These are phyloP conservation scores for Tubosaeta brunneosetosa DNA, from an alignment of 768 basidiomycete genomes.

Conservation along the genomic window DNA sequence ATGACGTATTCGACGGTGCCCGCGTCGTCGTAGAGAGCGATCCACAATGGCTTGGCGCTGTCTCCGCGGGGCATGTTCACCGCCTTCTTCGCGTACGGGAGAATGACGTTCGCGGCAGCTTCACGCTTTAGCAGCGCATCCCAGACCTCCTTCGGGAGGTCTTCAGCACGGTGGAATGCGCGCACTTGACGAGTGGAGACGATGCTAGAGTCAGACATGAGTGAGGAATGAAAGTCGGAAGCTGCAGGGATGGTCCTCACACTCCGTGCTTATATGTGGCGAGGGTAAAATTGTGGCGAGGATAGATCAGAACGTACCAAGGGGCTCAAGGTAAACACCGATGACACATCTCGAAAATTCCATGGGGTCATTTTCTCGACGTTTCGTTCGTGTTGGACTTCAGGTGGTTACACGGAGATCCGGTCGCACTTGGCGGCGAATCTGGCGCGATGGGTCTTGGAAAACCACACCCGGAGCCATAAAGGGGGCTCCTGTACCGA, in stretches of 20 bases:
- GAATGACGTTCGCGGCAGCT: conserved; percentile 36
- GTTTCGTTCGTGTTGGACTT: conserved; percentile 1
- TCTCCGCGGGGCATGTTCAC: not conserved
- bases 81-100: conserved; percentile 35
- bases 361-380: not conserved
- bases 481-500: not conserved
- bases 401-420: not conserved
- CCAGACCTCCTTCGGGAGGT: conserved; percentile 28
- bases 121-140: conserved; percentile 26
- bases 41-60: conserved; percentile 25
- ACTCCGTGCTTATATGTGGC: conserved; percentile 2
- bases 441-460: not conserved
- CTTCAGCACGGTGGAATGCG: conserved; percentile 2
- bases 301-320: not conserved
- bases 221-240: conserved; percentile 5
- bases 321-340: not conserved
- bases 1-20: conserved; percentile 39
- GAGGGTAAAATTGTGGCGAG: not conserved
- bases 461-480: not conserved
- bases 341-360: not conserved
- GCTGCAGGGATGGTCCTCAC: conserved; percentile 3
- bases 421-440: not conserved
- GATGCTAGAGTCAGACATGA: conserved; percentile 14
- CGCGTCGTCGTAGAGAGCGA: conserved; percentile 22
- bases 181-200: not conserved